Base-by-base conservation (phyloP, 495 filamentous ascomycete species). In the Tuber umbilicatum region DNA sequence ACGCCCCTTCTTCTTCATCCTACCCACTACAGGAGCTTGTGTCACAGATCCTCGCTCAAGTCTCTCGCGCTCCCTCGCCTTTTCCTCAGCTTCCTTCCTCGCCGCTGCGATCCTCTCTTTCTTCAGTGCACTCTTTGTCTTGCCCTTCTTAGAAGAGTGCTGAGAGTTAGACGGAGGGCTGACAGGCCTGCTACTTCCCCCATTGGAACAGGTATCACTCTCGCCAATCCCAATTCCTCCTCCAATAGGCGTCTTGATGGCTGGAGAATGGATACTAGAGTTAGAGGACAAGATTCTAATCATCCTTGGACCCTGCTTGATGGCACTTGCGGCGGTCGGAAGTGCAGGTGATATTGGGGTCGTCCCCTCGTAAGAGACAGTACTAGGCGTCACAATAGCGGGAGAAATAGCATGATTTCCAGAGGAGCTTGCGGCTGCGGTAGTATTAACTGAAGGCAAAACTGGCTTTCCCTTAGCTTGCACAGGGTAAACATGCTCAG, bases 111-210 rank as follows among this genome's bases (percentile, higher is more conserved):
- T 90, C 68, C 93, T 86, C 78, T 97, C 92, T 83, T 97, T 97
- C 83, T 94, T 96, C 76, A 90, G 86, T 80, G 96, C 93, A 78
- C 90, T 94, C 86, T 98, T 99, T 23, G 93, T 94, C 79, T 92
- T 92, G n/a, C 87, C 84, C 64, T 71, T 74, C 16, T 38, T 71
- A 17, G 55, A 64, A 64, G 76, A 64, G 43, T 79, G 72, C 39
- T 42, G 40, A 38, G 41, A 68, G 17, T 42, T 67, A 19, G 70
- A 60, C n/a, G 74, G 75, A 16, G 78, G 77, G 16, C 75, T 75
- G 39, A 79, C 78, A 60, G 78, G 78, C 50, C 78, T 70, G 39
- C 76, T 79, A 19, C 73, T 75, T 73, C 75, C 79, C 12, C 76
- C 76, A 9, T 73, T 75, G n/a, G 79, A 81, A 38, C 73, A 73